Evolutionary conservation across 768 basidiomycete genomes (phyloP), one percentile per base, ranked within the genome.

Genomic region (Phlebiopsis flavidoalba): DNA sequence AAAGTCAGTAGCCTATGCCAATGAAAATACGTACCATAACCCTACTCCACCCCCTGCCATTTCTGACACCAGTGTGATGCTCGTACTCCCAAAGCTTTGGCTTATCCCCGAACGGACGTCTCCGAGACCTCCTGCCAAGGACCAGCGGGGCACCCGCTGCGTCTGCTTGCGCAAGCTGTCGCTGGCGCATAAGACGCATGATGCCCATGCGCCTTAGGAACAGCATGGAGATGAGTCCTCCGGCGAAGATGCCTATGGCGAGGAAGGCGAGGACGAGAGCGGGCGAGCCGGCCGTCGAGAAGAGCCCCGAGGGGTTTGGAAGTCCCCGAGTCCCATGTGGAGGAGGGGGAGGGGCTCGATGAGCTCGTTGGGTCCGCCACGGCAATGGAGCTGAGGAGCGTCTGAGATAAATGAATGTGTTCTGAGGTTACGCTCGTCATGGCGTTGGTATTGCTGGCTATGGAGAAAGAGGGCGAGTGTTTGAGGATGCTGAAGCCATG

Each of bases 201-300:
- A 62, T 26, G 14, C 61, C 59, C 35, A 65, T 57, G n/a, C 66
- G 60, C 11, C 69, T 62, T 53, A 68, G 60, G 19, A 76, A 78
- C 50, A 84, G 79, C 36, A 82, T 75, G 8, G 75, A 71, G 11
- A 81, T 60, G 74, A 85, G 79, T 0, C 76, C 76, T n/a, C 76
- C 69, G 19, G 73, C 70, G 63, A 86, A 83, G 17, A 88, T 65
- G 3, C 82, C 83, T 31, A 85, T 77, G n/a, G 81, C 80, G 24
- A 88, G 71, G 66, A 86, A 83, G 1, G 80, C 83, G 40, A 86
- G 75, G 50, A 88, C 80, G 63, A 87, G 81, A 0, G 83, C 81
- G 26, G 61, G 57, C 0, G 83, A 83, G 11, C 73, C 75, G 1
- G 64, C 64, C 1, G 74, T 65, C 35, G 54, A 48, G 57, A 58